phyloP scores from a whole-genome alignment of 257 asterid genomes.

The Catharanthus roseus region DNA sequence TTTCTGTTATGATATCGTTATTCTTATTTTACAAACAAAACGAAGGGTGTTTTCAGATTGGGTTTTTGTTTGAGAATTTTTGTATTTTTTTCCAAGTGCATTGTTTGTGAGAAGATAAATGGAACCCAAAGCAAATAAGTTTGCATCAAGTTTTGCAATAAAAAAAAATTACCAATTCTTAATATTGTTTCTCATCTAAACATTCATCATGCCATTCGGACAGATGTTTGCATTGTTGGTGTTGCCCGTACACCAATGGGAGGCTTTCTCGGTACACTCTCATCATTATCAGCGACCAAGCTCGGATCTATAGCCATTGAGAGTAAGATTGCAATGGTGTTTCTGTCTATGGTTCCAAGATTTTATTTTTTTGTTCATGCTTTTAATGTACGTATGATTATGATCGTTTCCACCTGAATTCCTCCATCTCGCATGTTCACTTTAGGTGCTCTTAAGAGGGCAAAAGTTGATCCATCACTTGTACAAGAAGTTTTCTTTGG shows the following conservation, averaged over 20 bases:
- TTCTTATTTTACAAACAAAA: not conserved
- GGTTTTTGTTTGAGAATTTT: not conserved
- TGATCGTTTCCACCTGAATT: slow-evolving; percentile 10
- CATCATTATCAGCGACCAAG: slow-evolving; percentile 87
- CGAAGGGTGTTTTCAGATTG: too few relatives aligned
- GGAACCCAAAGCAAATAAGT: too few relatives aligned
- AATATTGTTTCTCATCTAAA: not conserved
- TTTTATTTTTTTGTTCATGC: slow-evolving; percentile 5
- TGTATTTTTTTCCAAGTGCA: too few relatives aligned
- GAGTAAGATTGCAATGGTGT: slow-evolving; percentile 45
- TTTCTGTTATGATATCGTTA: not conserved
- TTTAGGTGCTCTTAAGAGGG: slow-evolving; percentile 91
- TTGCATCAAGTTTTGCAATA: too few relatives aligned
- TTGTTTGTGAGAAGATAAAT: too few relatives aligned
- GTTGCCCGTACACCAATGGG: slow-evolving; percentile 98
- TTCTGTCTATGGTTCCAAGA: not conserved
- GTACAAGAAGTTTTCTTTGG: slow-evolving; percentile 93
- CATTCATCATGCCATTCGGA: slow-evolving; percentile 13
- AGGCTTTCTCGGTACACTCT: slow-evolving; percentile 85
- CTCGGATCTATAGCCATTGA: slow-evolving; percentile 90
- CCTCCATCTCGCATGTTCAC: slow-evolving; percentile 12
- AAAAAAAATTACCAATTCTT: not conserved
- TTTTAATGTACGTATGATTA: not conserved
- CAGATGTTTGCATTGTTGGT: slow-evolving; percentile 98
- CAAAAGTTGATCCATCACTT: slow-evolving; percentile 77